Percentiles rank a stretch among this genome's conserved stretches.
Evolutionary conservation across 2,329 filamentous ascomycete genomes (phyloP).

Genomic region (Stachybotrys echinatus): DNA sequence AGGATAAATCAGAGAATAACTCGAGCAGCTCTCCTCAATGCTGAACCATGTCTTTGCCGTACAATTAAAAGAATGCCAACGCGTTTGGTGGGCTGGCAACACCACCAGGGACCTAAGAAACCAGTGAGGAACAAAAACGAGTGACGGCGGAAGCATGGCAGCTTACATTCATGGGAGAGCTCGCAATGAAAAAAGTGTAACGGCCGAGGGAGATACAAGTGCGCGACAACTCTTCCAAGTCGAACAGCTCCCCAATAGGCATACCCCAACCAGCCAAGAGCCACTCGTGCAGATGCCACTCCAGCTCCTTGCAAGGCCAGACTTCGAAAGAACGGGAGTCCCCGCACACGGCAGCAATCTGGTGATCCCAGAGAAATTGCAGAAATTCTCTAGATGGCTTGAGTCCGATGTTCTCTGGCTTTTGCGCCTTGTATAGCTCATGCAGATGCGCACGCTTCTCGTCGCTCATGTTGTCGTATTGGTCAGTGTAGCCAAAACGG

Average conservation of each 20-base stretch:
- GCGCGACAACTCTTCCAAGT: slow-evolving; percentile 28
- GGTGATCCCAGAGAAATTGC: slow-evolving; percentile 34
- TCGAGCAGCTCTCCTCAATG: too few relatives aligned
- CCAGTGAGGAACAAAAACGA: neutral
- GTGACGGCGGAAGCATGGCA: neutral
- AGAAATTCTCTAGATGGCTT: slow-evolving; percentile 26
- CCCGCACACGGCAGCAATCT: slow-evolving; percentile 35
- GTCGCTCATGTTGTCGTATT: slow-evolving; percentile 10
- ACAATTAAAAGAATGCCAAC: neutral
- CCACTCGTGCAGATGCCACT: slow-evolving; percentile 32
- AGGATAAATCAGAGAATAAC: too few relatives aligned
- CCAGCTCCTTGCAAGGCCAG: slow-evolving; percentile 18
- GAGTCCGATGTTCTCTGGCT: slow-evolving; percentile 26
- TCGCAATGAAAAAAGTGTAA: slow-evolving; percentile 45
- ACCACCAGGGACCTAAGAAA: neutral
- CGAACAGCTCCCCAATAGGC: slow-evolving; percentile 31
- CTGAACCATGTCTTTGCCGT: too few relatives aligned
- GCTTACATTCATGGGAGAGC: slow-evolving; percentile 34
- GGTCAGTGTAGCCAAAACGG: slow-evolving; percentile 12
- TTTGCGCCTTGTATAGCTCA: slow-evolving; percentile 9
- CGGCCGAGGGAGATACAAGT: slow-evolving; percentile 46
- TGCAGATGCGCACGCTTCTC: slow-evolving; percentile 9
- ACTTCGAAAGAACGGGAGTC: slow-evolving; percentile 35
- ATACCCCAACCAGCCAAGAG: slow-evolving; percentile 43
- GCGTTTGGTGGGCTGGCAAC: neutral